Base-by-base conservation (phyloP, 2,329 filamentous ascomycete species). In the Leptodontidium sp. region DNA sequence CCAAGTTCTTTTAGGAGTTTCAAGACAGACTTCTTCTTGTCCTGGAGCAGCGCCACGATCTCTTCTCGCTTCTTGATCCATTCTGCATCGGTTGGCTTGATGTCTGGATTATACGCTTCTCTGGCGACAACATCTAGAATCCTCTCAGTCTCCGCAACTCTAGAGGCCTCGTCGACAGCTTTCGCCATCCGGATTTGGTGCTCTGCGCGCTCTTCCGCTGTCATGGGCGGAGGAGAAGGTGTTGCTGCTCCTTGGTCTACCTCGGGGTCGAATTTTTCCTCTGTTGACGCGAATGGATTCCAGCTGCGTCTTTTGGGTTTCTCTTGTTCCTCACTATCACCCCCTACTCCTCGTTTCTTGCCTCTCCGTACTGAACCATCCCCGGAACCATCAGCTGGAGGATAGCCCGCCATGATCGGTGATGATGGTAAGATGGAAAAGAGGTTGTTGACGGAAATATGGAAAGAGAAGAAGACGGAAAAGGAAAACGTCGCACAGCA, bases 21-120 rank as follows among this genome's bases (percentile, higher is more conserved):
- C 35, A 47, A 17, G 15, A 71, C 29, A 5, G 64, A 12, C 4
- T 12, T 11, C 11, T 38, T 49, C 3, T 49, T n/a, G 8, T 45
- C 47, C 12, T 47, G 45, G 9, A 74, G 38, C 29, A 63, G 38
- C 14, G 64, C 24, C 40, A 61, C 11, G 21, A 75, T 64, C 7
- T 61, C 12, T 12, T 40, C 49, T 4, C 55, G 64, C 24, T 57
- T 58, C 14, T 67, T 47, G 8, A 53, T 64, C 66, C 69, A 75
- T 21, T 63, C 50, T 4, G 61, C 12, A 53, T 76, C 70, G 2
- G 15, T 52, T 38, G 74, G 67, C 14, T 17, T 64, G 61, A 76
- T 74, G 32, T 71, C 50, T n/a, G 67, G 70, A 38, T 67, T 29
- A 29, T 66, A 66, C 11, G 26, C 14, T 14, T 49, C 45, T 15